Percentiles rank a stretch among this genome's conserved stretches.
Conservation (phyloP, 129 eudicot species). For the Sambucus nigra region DNA sequence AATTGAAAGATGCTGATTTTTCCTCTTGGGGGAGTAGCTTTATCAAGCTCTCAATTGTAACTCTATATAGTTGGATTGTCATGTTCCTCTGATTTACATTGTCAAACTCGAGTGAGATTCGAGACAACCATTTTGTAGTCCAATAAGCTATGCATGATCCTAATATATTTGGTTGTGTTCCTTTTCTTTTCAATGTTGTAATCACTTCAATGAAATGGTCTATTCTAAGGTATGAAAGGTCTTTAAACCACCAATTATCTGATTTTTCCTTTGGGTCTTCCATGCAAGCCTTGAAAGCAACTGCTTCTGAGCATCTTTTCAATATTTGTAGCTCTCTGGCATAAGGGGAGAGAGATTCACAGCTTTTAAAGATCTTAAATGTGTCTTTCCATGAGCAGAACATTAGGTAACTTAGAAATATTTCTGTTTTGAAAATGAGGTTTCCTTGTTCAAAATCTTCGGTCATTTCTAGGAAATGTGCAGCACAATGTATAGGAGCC, state of each 20-base stretch:
- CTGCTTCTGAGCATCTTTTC: conserved; percentile 18
- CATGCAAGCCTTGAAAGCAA: conserved; percentile 21
- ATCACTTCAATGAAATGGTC: conserved; percentile 34
- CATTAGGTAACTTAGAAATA: conserved; percentile 16
- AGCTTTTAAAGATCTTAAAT: conserved; percentile 18
- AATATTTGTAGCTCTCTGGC: conserved; percentile 15
- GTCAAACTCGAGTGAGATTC: conserved; percentile 7
- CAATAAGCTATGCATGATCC: conserved; percentile 29
- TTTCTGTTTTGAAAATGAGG: conserved; percentile 24
- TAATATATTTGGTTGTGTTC: conserved; percentile 10
- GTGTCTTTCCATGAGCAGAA: conserved; percentile 33
- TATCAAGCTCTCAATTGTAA: conserved; percentile 15
- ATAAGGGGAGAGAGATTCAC: conserved; percentile 23
- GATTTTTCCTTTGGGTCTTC: neutral
- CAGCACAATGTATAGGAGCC: conserved; percentile 26
- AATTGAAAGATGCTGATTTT: conserved; percentile 20
- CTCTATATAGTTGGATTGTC: conserved; percentile 6
- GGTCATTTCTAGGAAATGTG: conserved; percentile 30
- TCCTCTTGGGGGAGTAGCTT: conserved; percentile 18
- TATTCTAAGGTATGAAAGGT: conserved; percentile 18
- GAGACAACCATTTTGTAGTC: conserved; percentile 27
- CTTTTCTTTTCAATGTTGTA: conserved; percentile 20
- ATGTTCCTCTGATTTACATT: conserved; percentile 7
- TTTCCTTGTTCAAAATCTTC: conserved; percentile 21
- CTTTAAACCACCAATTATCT: conserved; percentile 27